phyloP scores from a whole-genome alignment of 2,329 filamentous ascomycete genomes.

The Arthrocladium fulminans region DNA sequence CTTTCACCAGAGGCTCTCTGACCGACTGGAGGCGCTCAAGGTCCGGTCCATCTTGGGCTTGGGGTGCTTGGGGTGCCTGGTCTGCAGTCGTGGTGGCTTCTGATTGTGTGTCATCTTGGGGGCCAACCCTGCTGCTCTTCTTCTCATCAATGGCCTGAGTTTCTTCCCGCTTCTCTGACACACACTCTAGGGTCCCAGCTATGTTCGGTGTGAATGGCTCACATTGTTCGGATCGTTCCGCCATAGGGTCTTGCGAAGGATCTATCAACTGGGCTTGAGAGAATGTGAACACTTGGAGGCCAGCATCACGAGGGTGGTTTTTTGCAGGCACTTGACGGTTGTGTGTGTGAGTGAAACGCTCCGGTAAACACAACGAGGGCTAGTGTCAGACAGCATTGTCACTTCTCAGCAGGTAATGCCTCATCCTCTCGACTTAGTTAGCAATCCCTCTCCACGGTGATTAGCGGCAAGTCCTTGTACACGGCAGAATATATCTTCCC shows the following conservation, averaged over 20 bases:
- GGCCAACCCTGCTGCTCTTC: not conserved
- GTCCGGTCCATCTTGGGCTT: constrained; percentile 9
- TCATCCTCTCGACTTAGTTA: not conserved
- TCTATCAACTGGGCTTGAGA: not conserved
- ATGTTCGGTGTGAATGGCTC: not conserved
- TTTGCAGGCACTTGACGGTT: too few relatives aligned
- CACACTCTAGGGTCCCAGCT: not conserved
- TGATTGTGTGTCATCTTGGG: constrained; percentile 9
- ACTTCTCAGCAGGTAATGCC: not conserved
- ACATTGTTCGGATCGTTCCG: constrained; percentile 2
- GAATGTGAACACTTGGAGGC: not conserved
- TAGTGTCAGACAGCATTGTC: not conserved
- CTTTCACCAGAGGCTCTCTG: constrained; percentile 33
- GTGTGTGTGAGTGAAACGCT: too few relatives aligned
- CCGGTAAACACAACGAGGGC: not conserved
- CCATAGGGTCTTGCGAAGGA: not conserved
- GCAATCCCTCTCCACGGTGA: not conserved
- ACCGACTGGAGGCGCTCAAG: constrained; percentile 25
- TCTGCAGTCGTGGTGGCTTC: constrained; percentile 12
- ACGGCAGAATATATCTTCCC: not conserved
- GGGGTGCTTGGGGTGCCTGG: constrained; percentile 8
- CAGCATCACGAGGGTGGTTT: not conserved
- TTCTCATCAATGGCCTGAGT: too few relatives aligned
- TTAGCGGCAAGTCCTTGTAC: not conserved
- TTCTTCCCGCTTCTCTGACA: too few relatives aligned